Base-by-base conservation (phyloP, 1,284 basidiomycete species). In the Austroboletus niveus region DNA sequence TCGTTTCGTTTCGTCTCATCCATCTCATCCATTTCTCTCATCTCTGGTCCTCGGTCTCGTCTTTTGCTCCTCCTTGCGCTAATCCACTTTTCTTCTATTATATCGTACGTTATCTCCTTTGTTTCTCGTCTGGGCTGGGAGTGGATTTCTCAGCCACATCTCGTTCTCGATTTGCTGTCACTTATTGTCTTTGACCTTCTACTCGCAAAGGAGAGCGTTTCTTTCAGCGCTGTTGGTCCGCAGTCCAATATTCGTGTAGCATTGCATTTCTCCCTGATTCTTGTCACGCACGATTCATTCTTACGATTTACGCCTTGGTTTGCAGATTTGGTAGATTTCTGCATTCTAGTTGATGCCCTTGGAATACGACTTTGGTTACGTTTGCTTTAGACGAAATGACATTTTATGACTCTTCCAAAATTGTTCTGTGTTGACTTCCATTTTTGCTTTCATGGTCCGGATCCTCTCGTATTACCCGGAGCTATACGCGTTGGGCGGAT, bases 101-200 rank as follows among this genome's bases (percentile, higher is more conserved):
- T 70, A 69, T 57, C 62, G 49, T 67, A 69, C 53, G 42, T 69
- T 65, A 64, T 69, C 53, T 11, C 35, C 54, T 67, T 57, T 12
- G 47, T 45, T 68, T 60, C 56, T 56, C 54, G 51, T 54, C 53
- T 51, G 17, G 57, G 60, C 65, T 63, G 65, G 35, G 61, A 65
- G 64, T 69, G 46, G 65, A 67, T 61, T 66, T 65, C 65, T 62
- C 57, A 56, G 67, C 67, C 65, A 55, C 48, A 39, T 35, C 15
- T 45, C 41, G 52, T 58, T 63, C 27, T 15, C 29, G 6, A 32
- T 62, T 68, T 65, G 45, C 36, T 66, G 63, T 63, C 54, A 67
- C 68, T 67, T 67, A 69, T 67, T 57, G 43, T 32, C 57, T 68
- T 66, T 66, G 58, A 63, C 55, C 52, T 59, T 66, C 56, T 38